Conservation (phyloP, 2,329 filamentous ascomycete genomes). For the Aspergillus chevalieri region DNA sequence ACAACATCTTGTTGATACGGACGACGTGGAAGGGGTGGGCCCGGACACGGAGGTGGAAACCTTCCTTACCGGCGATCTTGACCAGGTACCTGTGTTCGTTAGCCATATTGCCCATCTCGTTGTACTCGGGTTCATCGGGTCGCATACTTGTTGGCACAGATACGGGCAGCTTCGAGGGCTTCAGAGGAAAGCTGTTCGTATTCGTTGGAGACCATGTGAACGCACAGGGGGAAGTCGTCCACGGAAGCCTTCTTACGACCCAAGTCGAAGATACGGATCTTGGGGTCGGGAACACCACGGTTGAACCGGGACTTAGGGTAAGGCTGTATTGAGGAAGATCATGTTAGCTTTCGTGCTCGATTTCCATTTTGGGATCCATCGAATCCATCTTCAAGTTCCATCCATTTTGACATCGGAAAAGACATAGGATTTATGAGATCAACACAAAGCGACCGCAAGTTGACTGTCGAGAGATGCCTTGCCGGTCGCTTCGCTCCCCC, state of each 20-base stretch:
- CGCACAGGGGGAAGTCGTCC: constrained; percentile 98
- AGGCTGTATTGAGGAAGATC: constrained; percentile 50
- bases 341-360: constrained; percentile 15
- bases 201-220: constrained; percentile 99
- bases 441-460: not conserved
- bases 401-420: not conserved
- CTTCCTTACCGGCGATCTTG: constrained; percentile 64
- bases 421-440: not conserved
- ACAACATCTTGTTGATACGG: constrained; percentile 99
- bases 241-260: constrained; percentile 97
- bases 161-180: constrained; percentile 98
- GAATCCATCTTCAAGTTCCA: not conserved
- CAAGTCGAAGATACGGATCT: constrained; percentile 96
- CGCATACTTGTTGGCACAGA: constrained; percentile 96
- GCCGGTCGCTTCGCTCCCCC: not conserved
- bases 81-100: constrained; percentile 54
- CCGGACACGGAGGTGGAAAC: constrained; percentile 66
- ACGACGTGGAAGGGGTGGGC: constrained; percentile 99
- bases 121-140: not conserved
- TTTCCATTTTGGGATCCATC: constrained; percentile 4
- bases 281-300: constrained; percentile 84
- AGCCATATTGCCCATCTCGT: not conserved
- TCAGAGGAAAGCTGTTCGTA: constrained; percentile 99
- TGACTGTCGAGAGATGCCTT: not conserved
- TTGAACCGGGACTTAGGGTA: constrained; percentile 99